These are phyloP conservation scores for Corchorus olitorius DNA, from an alignment of 345 rosid species.

Conservation along the genomic window DNA sequence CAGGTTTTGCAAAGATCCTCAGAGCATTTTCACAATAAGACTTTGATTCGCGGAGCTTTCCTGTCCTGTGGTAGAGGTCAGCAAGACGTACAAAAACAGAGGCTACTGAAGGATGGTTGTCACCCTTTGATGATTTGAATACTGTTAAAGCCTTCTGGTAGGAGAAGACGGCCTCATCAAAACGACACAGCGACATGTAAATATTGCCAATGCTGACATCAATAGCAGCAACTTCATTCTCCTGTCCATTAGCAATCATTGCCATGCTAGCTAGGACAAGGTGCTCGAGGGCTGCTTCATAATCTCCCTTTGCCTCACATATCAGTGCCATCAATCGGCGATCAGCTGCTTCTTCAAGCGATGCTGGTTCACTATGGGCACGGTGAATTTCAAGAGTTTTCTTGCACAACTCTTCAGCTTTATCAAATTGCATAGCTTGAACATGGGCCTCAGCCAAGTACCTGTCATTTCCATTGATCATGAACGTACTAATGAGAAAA, in stretches of 20 bases:
- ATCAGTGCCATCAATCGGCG: conserved; percentile 90
- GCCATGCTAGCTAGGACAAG: conserved; percentile 99
- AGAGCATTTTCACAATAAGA: conserved; percentile 92
- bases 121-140: conserved; percentile 93
- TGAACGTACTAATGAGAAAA: background rate
- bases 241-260: conserved; percentile 94
- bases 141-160: conserved; percentile 99
- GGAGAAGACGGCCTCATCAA: conserved; percentile 94
- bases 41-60: conserved; percentile 92
- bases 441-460: conserved; percentile 97
- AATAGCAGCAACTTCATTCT: conserved; percentile 89
- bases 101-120: conserved; percentile 91
- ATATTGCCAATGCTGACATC: conserved; percentile 96
- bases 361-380: conserved; percentile 96
- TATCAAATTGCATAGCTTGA: conserved; percentile 97
- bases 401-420: conserved; percentile 93
- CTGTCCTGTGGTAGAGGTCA: conserved; percentile 93
- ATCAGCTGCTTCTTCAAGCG: conserved; percentile 97
- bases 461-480: conserved; percentile 43
- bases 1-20: conserved; percentile 91
- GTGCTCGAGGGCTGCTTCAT: conserved; percentile 88
- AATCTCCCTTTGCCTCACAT: conserved; percentile 95
- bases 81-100: conserved; percentile 94
- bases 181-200: conserved; percentile 86
- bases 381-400: conserved; percentile 94